Evolutionary conservation across 192 early-diverging fungal species (phyloP), one percentile per base, ranked within the genome.

Genomic region (Mortierella hygrophila): DNA sequence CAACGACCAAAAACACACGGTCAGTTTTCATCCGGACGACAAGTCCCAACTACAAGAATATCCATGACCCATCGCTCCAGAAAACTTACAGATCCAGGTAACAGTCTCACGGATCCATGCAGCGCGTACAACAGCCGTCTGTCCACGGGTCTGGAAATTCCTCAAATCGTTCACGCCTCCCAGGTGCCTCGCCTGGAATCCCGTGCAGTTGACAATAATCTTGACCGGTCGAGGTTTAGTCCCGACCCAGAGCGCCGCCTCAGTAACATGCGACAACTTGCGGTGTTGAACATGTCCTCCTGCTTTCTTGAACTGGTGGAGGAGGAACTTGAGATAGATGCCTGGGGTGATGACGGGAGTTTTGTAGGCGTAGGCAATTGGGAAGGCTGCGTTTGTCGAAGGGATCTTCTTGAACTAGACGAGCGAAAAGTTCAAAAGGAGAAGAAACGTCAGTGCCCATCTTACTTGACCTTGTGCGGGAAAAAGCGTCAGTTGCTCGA

Each of bases 141-240:
- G 96, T 49, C 96, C 97, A 38, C 96, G 89, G 15, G 93, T 93
- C 0, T 95, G 93, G 80, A 90, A 94, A 74, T 95, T 89, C 6
- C 79, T 70, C 41, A 68, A 32, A 79, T 97, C 96, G 15, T 93
- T 81, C 10, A 97, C 95, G 23, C 97, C 97, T 20, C 92, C 93
- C 7, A 97, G 83, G 23, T 47, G 79, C 32, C 89, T 74, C 40
- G 95, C 93, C 10, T 93, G 92, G 21, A 93, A 82, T 1, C 94
- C 97, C n/a, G 96, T 92, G 78, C 97, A 97, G 74, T 97, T 97
- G 57, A 98, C 89, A 77, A 96, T 91, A 55, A 94, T 87, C 32
- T 91, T 88, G 40, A 91, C 89, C 23, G 90, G 86, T 44, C 81
- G 85, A 11, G 77, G 85, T 32, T 89, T 85, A 2, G 49, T 75